Percentiles rank a stretch among this genome's conserved stretches.
Conservation (phyloP, 768 basidiomycete genomes). For the Tricholoma matsutake region DNA sequence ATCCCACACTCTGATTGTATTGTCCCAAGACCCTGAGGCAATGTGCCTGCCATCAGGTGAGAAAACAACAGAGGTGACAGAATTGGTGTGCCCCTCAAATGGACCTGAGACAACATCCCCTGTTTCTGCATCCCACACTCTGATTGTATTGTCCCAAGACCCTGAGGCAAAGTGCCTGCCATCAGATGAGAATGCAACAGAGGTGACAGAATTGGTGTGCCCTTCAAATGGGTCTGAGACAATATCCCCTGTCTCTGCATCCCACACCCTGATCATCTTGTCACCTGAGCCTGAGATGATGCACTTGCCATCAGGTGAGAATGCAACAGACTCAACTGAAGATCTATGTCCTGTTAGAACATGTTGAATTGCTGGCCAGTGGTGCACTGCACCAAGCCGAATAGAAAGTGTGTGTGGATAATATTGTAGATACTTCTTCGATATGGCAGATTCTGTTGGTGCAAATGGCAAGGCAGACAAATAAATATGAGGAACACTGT, state of each 20-base stretch:
- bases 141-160: background rate
- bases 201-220: background rate
- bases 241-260: background rate
- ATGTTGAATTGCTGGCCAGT: background rate
- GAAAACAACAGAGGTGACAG: background rate
- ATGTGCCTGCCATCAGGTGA: background rate
- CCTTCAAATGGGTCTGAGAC: background rate
- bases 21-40: background rate
- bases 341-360: background rate
- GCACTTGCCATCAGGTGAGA: background rate
- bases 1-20: background rate
- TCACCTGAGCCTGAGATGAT: background rate
- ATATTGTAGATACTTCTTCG: background rate
- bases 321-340: background rate
- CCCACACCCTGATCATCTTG: background rate
- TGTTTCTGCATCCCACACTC: background rate
- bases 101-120: background rate
- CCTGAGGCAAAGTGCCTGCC: background rate
- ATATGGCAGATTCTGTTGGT: background rate
- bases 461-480: background rate
- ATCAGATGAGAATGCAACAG: constrained; percentile 1
- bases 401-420: background rate
- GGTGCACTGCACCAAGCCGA: background rate
- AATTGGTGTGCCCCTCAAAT: background rate
- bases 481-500: background rate